Conservation (phyloP, 2,329 filamentous ascomycete species). For the Tetracladium maxilliforme region DNA sequence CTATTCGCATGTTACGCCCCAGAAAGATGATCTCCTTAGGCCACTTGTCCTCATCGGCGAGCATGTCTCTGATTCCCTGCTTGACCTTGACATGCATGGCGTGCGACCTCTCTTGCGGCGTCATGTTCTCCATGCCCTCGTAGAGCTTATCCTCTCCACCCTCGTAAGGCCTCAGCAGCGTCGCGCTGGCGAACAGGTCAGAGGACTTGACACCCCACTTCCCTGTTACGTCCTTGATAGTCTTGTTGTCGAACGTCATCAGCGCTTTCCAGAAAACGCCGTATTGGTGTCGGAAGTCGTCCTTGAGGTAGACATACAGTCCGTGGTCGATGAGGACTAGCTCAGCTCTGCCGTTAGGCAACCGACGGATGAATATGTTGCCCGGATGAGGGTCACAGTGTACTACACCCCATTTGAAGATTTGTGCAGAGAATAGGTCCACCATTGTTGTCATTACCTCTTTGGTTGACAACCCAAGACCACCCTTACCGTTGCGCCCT, state of each 20-base stretch:
- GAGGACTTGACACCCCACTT: conserved; percentile 81
- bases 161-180: conserved; percentile 78
- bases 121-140: conserved; percentile 33
- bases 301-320: conserved; percentile 82
- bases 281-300: conserved; percentile 75
- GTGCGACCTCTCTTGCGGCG: conserved; percentile 47
- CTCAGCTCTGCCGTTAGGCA: conserved; percentile 70
- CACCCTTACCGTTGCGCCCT: conserved; percentile 57
- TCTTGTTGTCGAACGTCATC: conserved; percentile 82
- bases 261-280: conserved; percentile 85
- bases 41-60: conserved; percentile 55
- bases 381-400: conserved; percentile 96
- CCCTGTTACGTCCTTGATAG: conserved; percentile 55
- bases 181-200: conserved; percentile 84
- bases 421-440: conserved; percentile 91
- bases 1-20: conserved; percentile 57
- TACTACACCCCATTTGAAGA: conserved; percentile 91
- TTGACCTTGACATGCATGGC: conserved; percentile 61
- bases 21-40: conserved; percentile 60
- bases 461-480: conserved; percentile 67
- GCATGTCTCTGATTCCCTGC: conserved; percentile 47
- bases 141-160: conserved; percentile 61
- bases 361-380: conserved; percentile 87
- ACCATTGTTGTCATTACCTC: conserved; percentile 96
- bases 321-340: conserved; percentile 95